Base-by-base conservation (phyloP, 1,284 basidiomycete genomes). In the Nidula niveotomentosa region DNA sequence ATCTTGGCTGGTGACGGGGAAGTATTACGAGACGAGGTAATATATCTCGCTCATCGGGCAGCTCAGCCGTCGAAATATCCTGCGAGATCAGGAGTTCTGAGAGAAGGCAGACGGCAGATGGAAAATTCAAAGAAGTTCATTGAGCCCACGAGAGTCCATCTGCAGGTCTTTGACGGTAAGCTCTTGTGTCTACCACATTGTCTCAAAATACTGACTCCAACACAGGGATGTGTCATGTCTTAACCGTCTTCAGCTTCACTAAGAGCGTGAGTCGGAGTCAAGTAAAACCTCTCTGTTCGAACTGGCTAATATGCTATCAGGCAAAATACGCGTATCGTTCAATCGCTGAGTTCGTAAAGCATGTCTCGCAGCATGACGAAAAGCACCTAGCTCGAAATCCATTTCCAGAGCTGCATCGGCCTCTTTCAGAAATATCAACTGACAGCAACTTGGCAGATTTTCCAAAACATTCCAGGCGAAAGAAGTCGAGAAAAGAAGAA, bases 11-110 rank as follows among this genome's bases (percentile, higher is more conserved):
- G 93, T 0, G 81, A 94, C 63, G 83, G 85, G 9, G 93, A 95
- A 67, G 86, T 93, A 0, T 70, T 95, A 36, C 73, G 90, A 8
- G 93, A 96, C 66, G 92, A 95, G 71, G 88, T 92, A 54, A 76
- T 94, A 34, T 93, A 90, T 64, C 60, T 86, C 30, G 92, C 93
- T 0, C 93, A 95, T 69, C 88, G 91, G 57, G 92, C 93, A 0
- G 91, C 93, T 0, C 76, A 90, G 64, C 93, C 93, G 0, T 76
- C 80, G 0, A 67, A 81, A 36, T 92, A 87, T 62, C 91, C 91
- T 0, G 71, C 86, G 0, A 74, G 86, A 36, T 74, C 79, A 8
- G 85, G 87, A 34, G 76, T 87, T 0, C 67, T 84, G 6, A 66
- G 69, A 35, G 75, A 78, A 18, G 74, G 73, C 4, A 61, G 60